Conservation (phyloP, 1,284 basidiomycete species). For the Moniliophthora roreri region DNA sequence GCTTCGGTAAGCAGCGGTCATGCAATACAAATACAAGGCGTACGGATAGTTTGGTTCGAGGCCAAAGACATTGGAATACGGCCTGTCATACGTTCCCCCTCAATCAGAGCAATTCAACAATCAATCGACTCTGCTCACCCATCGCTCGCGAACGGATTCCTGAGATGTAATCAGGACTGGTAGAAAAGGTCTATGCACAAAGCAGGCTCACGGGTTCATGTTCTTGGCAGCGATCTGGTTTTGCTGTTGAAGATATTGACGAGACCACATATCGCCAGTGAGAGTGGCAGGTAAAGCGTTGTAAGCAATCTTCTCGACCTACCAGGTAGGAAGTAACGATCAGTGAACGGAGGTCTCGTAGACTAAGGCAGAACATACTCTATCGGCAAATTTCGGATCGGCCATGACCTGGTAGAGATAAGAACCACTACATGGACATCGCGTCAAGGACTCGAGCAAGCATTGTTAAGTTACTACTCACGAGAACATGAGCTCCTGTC, state of each 20-base stretch:
- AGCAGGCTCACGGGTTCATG: constrained; percentile 48
- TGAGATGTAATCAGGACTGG: constrained; percentile 19
- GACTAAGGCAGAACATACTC: constrained; percentile 29
- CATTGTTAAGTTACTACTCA: constrained; percentile 25
- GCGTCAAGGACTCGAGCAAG: not conserved
- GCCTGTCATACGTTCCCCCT: constrained; percentile 28
- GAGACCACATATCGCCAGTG: constrained; percentile 61
- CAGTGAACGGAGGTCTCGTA: not conserved
- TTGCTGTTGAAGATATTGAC: constrained; percentile 60
- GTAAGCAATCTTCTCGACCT: constrained; percentile 62
- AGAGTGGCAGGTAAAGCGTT: constrained; percentile 57
- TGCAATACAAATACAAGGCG: constrained; percentile 11
- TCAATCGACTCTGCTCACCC: constrained; percentile 32
- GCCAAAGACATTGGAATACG: constrained; percentile 60
- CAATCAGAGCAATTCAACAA: constrained; percentile 1
- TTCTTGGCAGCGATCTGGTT: constrained; percentile 60
- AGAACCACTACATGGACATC: constrained; percentile 39
- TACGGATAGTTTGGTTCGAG: constrained; percentile 49
- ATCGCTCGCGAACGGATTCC: constrained; percentile 54
- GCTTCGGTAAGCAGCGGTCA: not conserved
- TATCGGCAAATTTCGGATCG: constrained; percentile 54
- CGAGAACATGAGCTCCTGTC: constrained; percentile 65
- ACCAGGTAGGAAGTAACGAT: not conserved
- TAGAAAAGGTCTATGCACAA: not conserved
- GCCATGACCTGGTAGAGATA: constrained; percentile 59